Evolutionary conservation across 306 rosid species (phyloP).

Genomic region (Pyrus bretschneideri): DNA sequence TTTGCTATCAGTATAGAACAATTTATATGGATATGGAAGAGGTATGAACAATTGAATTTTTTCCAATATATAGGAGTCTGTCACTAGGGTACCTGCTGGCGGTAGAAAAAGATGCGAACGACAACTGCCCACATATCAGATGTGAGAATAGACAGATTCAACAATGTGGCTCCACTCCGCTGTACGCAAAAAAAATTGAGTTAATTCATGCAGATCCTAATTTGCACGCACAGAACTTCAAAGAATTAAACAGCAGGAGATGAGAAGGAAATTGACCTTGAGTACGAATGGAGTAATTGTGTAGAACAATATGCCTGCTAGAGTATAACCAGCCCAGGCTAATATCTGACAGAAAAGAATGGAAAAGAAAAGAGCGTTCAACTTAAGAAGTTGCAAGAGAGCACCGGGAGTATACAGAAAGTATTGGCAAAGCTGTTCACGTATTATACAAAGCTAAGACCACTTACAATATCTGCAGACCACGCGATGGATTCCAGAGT

Average conservation of each 20-base stretch:
- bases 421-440: not conserved
- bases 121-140: slow-evolving; percentile 40
- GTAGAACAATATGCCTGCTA: slow-evolving; percentile 33
- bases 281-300: slow-evolving; percentile 30
- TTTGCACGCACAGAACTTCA: not conserved
- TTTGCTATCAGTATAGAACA: not conserved
- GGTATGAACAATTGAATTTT: not conserved
- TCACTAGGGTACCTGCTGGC: slow-evolving; percentile 18
- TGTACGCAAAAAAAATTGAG: not conserved
- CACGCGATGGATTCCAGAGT: slow-evolving; percentile 42
- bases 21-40: not conserved
- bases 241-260: not conserved
- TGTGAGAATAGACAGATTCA: slow-evolving; percentile 34
- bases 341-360: slow-evolving; percentile 10
- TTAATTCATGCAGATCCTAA: not conserved
- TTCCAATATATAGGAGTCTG: not conserved
- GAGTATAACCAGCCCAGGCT: slow-evolving; percentile 20
- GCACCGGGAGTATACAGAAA: not conserved
- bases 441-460: not conserved
- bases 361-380: not conserved
- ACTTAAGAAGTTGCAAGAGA: not conserved
- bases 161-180: slow-evolving; percentile 36
- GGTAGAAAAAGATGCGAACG: slow-evolving; percentile 24
- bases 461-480: slow-evolving; percentile 52
- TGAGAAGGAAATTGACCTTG: slow-evolving; percentile 19